Percentiles rank a stretch among this genome's conserved stretches.
Evolutionary conservation across 805 yeast genomes (phyloP).

Genomic region (Saccharomyces jurei): DNA sequence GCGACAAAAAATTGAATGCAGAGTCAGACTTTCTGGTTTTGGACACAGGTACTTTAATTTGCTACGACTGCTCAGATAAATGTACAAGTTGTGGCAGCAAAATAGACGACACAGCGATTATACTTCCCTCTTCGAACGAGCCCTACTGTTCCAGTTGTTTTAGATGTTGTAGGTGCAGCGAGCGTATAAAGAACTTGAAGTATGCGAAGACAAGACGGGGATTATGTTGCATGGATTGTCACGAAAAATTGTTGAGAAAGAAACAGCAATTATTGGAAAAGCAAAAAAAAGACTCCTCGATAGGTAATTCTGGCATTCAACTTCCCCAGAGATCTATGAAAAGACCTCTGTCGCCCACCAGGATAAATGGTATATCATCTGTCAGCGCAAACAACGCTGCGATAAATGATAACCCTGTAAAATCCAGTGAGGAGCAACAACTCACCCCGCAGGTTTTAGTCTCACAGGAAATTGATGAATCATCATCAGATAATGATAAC

Average conservation of each 20-base stretch:
- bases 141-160: conserved; percentile 92
- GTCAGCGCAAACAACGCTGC: background rate
- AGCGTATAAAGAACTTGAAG: conserved; percentile 77
- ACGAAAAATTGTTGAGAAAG: conserved; percentile 72
- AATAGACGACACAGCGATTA: conserved; percentile 85
- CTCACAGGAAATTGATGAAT: background rate
- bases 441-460: background rate
- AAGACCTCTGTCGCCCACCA: background rate
- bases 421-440: background rate
- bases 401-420: background rate
- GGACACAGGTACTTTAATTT: conserved; percentile 82
- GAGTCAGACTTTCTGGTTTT: conserved; percentile 80
- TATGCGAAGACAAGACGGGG: conserved; percentile 95
- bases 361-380: background rate
- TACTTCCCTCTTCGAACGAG: conserved; percentile 73
- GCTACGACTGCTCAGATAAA: conserved; percentile 81
- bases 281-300: background rate
- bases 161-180: conserved; percentile 82
- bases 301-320: background rate
- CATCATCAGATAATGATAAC: conserved; percentile 6
- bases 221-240: conserved; percentile 87
- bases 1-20: conserved; percentile 70
- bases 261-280: conserved; percentile 39
- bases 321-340: background rate
- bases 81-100: conserved; percentile 80